A percentile compares a stretch with the other conserved stretches of the same genome.
phyloP scores from a whole-genome alignment of 306 rosid species.

The Corylus avellana region DNA sequence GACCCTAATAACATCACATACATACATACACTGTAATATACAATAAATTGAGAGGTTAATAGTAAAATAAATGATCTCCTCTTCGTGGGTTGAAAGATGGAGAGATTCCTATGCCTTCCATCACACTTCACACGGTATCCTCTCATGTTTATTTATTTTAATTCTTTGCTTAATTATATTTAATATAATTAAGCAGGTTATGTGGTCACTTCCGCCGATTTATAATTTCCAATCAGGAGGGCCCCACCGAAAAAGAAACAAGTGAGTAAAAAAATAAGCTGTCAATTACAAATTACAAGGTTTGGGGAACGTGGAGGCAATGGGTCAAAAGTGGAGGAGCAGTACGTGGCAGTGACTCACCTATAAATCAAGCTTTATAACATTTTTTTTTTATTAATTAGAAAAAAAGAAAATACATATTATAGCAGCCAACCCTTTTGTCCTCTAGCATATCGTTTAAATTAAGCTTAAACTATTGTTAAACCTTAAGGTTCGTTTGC shows the following conservation, averaged over 20 bases:
- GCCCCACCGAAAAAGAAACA: background rate
- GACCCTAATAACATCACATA: too few species aligned
- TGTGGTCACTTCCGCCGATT: background rate
- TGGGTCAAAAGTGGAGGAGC: too few species aligned
- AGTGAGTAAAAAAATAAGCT: background rate
- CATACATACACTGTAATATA: too few species aligned
- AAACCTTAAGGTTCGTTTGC: background rate
- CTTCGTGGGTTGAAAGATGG: too few species aligned
- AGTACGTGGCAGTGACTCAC: too few species aligned
- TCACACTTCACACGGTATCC: too few species aligned
- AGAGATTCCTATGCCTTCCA: too few species aligned
- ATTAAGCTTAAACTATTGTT: background rate
- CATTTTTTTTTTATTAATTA: too few species aligned
- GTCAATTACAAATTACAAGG: background rate
- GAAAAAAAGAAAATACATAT: too few species aligned
- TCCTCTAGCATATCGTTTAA: background rate
- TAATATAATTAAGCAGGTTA: background rate
- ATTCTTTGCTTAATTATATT: background rate
- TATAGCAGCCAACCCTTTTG: background rate
- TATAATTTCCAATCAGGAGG: background rate
- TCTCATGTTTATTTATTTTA: background rate
- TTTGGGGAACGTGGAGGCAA: background rate
- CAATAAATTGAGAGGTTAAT: too few species aligned
- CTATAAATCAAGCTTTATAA: too few species aligned
- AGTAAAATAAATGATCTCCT: too few species aligned